phyloP scores from a whole-genome alignment of 257 asterid species.

The Osmanthus fragrans region DNA sequence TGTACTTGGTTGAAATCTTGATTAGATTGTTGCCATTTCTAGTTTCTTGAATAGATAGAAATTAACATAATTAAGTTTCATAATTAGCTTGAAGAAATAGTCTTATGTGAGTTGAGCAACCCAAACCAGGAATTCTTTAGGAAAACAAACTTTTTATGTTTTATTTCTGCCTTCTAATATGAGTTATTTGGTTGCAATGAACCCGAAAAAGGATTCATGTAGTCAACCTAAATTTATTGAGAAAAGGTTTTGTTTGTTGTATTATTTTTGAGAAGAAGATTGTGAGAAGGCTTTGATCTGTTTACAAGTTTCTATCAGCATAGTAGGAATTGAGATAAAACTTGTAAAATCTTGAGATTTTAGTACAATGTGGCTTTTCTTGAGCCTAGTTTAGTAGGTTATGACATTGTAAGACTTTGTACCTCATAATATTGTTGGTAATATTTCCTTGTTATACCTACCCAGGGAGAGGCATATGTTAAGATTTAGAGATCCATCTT shows the following conservation, averaged over 20 bases:
- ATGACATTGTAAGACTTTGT: conserved; percentile 2
- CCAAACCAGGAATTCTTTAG: not conserved
- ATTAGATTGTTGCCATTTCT: not conserved
- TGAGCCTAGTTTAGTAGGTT: not conserved
- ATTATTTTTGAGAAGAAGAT: not conserved
- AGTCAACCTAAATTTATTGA: not conserved
- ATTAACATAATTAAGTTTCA: no score
- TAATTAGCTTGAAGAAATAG: not conserved
- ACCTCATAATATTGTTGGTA: not conserved
- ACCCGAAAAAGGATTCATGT: not conserved
- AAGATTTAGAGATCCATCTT: no score
- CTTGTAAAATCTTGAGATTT: not conserved
- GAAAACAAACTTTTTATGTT: not conserved
- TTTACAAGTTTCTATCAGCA: not conserved
- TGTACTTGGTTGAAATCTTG: not conserved
- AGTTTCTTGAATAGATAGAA: no score
- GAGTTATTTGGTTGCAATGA: not conserved
- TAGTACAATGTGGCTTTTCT: conserved; percentile 1
- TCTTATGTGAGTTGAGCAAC: not conserved
- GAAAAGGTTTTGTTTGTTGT: not conserved
- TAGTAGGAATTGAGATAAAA: not conserved
- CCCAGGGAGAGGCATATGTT: not conserved
- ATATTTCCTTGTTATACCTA: not conserved
- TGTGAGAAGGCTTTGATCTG: not conserved
- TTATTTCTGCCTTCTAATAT: not conserved